phyloP scores from a whole-genome alignment of 2,329 filamentous ascomycete species.

The Calonectria henricotiae region DNA sequence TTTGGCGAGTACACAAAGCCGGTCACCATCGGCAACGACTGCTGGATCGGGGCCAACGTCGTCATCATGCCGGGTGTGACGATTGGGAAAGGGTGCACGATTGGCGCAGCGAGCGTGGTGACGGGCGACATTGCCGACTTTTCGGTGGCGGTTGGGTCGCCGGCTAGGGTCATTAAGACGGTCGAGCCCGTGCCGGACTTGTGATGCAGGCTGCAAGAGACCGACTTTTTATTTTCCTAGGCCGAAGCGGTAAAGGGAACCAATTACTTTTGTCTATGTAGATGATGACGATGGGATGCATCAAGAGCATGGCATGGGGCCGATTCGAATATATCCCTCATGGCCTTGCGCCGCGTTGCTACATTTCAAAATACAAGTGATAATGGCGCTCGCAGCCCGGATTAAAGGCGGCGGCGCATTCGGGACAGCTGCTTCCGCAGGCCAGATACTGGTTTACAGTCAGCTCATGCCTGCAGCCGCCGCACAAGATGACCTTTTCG shows the following conservation, averaged over 20 bases:
- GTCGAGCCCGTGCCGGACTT: slow-evolving; percentile 59
- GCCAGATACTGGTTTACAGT: slow-evolving; percentile 33
- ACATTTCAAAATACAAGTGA: slow-evolving; percentile 41
- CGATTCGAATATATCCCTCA: slow-evolving; percentile 6
- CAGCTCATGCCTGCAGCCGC: slow-evolving; percentile 34
- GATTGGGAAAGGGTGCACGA: slow-evolving; percentile 68
- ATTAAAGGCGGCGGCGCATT: slow-evolving; percentile 33
- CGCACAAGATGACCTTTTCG: slow-evolving; percentile 36
- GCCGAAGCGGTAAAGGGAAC: neutral
- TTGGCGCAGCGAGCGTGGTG: slow-evolving; percentile 67
- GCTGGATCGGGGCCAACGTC: slow-evolving; percentile 69
- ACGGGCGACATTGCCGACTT: slow-evolving; percentile 66
- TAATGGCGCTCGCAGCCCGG: slow-evolving; percentile 40
- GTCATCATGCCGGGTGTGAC: slow-evolving; percentile 68
- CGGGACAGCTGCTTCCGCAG: slow-evolving; percentile 28
- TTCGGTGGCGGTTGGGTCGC: slow-evolving; percentile 65
- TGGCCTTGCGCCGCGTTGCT: neutral
- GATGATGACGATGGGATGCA: slow-evolving; percentile 12
- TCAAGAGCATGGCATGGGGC: neutral
- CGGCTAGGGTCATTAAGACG: slow-evolving; percentile 65
- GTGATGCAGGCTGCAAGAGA: slow-evolving; percentile 20
- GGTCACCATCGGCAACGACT: slow-evolving; percentile 68
- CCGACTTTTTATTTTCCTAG: neutral
- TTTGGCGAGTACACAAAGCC: slow-evolving; percentile 63
- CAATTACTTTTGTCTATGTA: neutral